Evolutionary conservation across 805 yeast species (phyloP), one percentile per base, ranked within the genome.

Genomic region (Wickerhamomyces pijperi): DNA sequence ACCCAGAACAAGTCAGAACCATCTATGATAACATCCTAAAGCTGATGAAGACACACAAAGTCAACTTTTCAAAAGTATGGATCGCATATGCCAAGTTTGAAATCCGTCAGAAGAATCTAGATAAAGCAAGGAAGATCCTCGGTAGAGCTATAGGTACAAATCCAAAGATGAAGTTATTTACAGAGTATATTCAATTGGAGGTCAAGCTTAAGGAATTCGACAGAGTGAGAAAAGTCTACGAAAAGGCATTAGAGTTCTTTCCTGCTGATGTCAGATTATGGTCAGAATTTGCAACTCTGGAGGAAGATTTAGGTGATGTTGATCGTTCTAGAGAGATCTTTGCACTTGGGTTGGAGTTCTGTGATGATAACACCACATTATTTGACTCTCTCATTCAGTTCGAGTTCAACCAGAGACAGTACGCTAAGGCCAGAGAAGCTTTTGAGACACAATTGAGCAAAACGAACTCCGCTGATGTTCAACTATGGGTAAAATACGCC

Each of bases 41-140:
- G 20, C 39, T 64, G 2, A 63, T 36, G 13, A 34, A 81, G 12
- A 85, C 90, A 1, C 81, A 78, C 39, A 39, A 46, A 8, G 77
- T 87, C 50, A 74, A 85, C 0, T 83, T 83, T 50, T 76, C 76
- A 2, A 79, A 82, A 44, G 49, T 82, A 3, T 88, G 97, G 97
- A 67, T 74, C 5, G 58, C 67, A 46, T 79, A 59, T 55, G 77
- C 84, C 2, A 71, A 83, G 42, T 87, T 82, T 59, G 88, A 83
- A 55, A 56, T 88, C 2, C 68, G 97, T 28, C 74, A 76, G 21
- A 64, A 63, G 5, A 55, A 68, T 39, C 41, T 85, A 3, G 16
- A 55, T 0, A 50, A 54, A 11, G 85, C 88, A 3, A 65, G 97
- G 32, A 80, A 75, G 53, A 57, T 82, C 2, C 57, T 85, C 19